Evolutionary conservation across 2,329 filamentous ascomycete species (phyloP).

Genomic region (Verticillium nubilum): DNA sequence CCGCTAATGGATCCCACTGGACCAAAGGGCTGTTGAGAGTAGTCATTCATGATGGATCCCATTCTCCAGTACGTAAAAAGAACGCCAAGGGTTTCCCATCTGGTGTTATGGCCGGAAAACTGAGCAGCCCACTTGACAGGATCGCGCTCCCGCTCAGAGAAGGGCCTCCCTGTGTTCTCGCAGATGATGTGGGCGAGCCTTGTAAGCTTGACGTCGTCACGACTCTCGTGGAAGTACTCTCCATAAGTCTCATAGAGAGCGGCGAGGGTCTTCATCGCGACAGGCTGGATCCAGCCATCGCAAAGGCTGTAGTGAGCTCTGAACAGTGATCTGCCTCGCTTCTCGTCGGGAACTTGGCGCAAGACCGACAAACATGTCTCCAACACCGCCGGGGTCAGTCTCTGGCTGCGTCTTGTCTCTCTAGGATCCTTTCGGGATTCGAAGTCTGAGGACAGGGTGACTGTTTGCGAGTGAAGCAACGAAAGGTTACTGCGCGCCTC

Average conservation of each 20-base stretch:
- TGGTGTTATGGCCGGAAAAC: neutral
- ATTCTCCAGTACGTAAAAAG: conserved; percentile 11
- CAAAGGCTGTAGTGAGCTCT: conserved; percentile 9
- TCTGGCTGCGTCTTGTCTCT: conserved; percentile 4
- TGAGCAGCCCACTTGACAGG: conserved; percentile 6
- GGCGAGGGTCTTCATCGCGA: conserved; percentile 5
- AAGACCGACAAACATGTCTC: conserved; percentile 33
- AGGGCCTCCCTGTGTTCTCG: conserved; percentile 14
- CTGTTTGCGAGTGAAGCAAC: conserved; percentile 17
- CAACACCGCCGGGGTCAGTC: conserved; percentile 8
- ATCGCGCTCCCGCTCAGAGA: conserved; percentile 7
- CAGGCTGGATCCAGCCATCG: conserved; percentile 14
- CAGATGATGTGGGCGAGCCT: conserved; percentile 15
- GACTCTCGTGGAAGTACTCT: conserved; percentile 7
- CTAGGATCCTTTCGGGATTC: neutral
- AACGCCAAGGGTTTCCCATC: conserved; percentile 11
- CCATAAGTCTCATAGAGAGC: conserved; percentile 14
- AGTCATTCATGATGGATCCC: conserved; percentile 3
- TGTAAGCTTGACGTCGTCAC: neutral
- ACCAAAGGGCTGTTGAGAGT: conserved; percentile 14
- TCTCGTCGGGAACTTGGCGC: conserved; percentile 23
- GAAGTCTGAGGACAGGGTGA: neutral
- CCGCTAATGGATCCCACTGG: neutral
- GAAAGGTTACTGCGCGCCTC: conserved; percentile 34
- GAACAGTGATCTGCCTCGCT: conserved; percentile 6